Evolutionary conservation across 2,329 filamentous ascomycete species (phyloP).

Genomic region (Huntiella moniliformis): DNA sequence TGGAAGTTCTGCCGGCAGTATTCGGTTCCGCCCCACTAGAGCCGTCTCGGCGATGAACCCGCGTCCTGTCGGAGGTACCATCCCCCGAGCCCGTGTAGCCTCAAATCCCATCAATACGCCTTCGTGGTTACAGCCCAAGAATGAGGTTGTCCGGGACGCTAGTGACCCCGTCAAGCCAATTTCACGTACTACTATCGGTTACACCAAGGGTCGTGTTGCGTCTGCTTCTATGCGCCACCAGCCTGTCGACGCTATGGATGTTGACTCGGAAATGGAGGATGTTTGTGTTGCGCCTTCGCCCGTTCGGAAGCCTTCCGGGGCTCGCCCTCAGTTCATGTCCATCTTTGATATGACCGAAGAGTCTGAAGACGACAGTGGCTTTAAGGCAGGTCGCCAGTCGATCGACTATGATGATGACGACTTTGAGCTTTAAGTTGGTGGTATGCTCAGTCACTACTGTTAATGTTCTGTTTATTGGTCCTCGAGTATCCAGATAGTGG

Average conservation of each 20-base stretch:
- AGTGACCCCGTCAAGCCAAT: constrained; percentile 24
- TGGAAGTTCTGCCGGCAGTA: constrained; percentile 2
- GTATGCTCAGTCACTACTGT: not conserved
- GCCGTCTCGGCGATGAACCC: constrained; percentile 8
- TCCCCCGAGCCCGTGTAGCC: constrained; percentile 19
- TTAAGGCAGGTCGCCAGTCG: constrained; percentile 18
- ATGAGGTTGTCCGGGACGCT: constrained; percentile 3
- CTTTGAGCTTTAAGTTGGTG: constrained; percentile 29
- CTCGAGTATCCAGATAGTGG: constrained; percentile 9
- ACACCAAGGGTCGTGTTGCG: constrained; percentile 53
- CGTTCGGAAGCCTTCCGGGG: constrained; percentile 13
- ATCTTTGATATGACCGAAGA: constrained; percentile 36
- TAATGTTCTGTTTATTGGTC: constrained; percentile 1
- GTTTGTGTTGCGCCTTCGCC: constrained; percentile 4
- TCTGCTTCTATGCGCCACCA: constrained; percentile 15
- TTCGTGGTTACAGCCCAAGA: constrained; percentile 10
- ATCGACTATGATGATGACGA: constrained; percentile 32
- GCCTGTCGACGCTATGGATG: not conserved
- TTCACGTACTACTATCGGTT: constrained; percentile 70
- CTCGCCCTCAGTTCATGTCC: constrained; percentile 34
- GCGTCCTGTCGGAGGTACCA: constrained; percentile 18
- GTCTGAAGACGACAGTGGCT: constrained; percentile 20
- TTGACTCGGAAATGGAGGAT: not conserved
- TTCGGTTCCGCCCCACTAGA: constrained; percentile 6
- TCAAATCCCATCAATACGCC: constrained; percentile 5